phyloP scores from a whole-genome alignment of 2,329 filamentous ascomycete species.

The Colletotrichum siamense region DNA sequence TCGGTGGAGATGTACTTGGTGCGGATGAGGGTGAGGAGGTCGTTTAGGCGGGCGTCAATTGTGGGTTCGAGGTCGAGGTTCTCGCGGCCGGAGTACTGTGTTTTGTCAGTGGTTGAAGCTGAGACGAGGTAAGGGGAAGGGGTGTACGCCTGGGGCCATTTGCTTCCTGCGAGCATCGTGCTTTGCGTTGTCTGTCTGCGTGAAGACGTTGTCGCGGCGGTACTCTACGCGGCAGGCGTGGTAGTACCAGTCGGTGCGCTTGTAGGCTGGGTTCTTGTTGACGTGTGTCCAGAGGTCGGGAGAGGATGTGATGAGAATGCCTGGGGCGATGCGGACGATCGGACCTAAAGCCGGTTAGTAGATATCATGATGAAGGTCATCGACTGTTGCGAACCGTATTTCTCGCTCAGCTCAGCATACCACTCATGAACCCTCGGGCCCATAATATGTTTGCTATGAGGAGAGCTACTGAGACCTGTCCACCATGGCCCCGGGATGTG shows the following conservation, averaged over 20 bases:
- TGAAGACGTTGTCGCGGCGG: conserved; percentile 58
- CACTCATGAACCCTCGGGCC: conserved; percentile 26
- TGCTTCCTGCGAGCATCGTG: conserved; percentile 52
- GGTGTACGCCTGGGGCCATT: conserved; percentile 54
- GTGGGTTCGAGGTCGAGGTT: conserved; percentile 54
- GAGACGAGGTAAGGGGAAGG: conserved; percentile 9
- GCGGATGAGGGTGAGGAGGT: conserved; percentile 49
- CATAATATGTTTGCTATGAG: conserved; percentile 30
- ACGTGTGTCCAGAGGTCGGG: conserved; percentile 51
- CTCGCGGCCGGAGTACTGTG: conserved; percentile 60
- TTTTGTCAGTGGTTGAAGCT: not conserved
- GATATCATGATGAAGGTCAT: not conserved
- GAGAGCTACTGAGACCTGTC: conserved; percentile 25
- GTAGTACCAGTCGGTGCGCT: conserved; percentile 47
- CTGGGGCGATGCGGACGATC: conserved; percentile 47
- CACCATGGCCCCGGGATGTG: conserved; percentile 27
- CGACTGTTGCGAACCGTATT: conserved; percentile 31
- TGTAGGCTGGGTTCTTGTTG: conserved; percentile 47
- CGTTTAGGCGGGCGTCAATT: conserved; percentile 51
- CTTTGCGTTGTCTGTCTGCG: conserved; percentile 50
- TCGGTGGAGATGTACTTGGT: conserved; percentile 46
- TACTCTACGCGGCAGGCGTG: conserved; percentile 53
- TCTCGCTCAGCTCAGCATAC: conserved; percentile 29
- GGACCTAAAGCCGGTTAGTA: conserved; percentile 15
- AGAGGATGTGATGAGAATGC: conserved; percentile 53